Conservation (phyloP, 768 basidiomycete genomes). For the Lentinula boryana region DNA sequence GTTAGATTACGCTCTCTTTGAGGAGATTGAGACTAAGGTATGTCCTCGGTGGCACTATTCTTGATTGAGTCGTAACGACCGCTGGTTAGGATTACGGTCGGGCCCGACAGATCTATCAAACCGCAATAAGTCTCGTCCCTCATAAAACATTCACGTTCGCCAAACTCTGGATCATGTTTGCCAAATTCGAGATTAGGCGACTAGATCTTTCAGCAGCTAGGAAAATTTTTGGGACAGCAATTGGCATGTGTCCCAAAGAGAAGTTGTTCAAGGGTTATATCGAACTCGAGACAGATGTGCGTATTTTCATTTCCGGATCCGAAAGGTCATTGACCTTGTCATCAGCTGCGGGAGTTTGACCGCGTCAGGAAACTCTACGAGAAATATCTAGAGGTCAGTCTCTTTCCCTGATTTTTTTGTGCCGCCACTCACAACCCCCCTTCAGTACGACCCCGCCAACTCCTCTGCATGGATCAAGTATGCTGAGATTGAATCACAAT, state of each 20-base stretch:
- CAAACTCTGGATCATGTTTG: slow-evolving; percentile 91
- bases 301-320: slow-evolving; percentile 12
- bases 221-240: slow-evolving; percentile 82
- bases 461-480: slow-evolving; percentile 95
- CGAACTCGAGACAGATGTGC: slow-evolving; percentile 84
- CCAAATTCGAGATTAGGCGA: slow-evolving; percentile 85
- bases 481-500: slow-evolving; percentile 83
- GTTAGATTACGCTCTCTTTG: slow-evolving; percentile 94
- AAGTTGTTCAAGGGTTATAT: slow-evolving; percentile 95
- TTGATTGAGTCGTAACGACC: not conserved
- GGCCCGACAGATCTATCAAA: slow-evolving; percentile 88
- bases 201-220: slow-evolving; percentile 80
- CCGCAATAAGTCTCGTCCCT: slow-evolving; percentile 81
- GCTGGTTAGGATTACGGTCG: slow-evolving; percentile 68
- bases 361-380: slow-evolving; percentile 87
- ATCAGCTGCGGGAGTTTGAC: slow-evolving; percentile 89
- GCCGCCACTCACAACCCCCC: not conserved
- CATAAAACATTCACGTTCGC: slow-evolving; percentile 98
- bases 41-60: slow-evolving; percentile 8
- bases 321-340: not conserved
- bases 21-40: slow-evolving; percentile 93
- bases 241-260: slow-evolving; percentile 97
- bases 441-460: slow-evolving; percentile 81
- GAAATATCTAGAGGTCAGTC: slow-evolving; percentile 80
- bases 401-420: not conserved